Conservation (phyloP, 352 stramenopile species). For the Globisporangium viniferum region DNA sequence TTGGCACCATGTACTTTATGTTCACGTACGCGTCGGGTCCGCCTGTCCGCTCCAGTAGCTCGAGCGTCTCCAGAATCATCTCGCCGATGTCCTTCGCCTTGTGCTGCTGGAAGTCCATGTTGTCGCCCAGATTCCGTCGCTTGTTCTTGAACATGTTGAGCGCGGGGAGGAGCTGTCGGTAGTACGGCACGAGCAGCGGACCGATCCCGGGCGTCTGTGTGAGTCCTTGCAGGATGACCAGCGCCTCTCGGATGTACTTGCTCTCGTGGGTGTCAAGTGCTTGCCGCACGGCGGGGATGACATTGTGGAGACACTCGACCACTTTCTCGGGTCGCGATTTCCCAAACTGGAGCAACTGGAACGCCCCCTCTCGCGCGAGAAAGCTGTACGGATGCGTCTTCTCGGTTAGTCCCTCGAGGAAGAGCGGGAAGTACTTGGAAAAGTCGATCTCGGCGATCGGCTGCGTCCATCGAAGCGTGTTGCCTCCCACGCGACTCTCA, state of each 20-base stretch:
- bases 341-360: conserved; percentile 79
- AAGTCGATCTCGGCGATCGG: conserved; percentile 76
- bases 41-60: conserved; percentile 81
- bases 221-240: conserved; percentile 64
- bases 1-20: conserved; percentile 97
- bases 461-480: conserved; percentile 56
- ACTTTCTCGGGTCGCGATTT: conserved; percentile 55
- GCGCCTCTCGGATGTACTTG: conserved; percentile 45
- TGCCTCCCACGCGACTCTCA: conserved; percentile 43
- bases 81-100: conserved; percentile 77
- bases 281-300: conserved; percentile 64
- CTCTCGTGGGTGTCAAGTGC: conserved; percentile 69
- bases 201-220: conserved; percentile 58
- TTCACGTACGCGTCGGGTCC: conserved; percentile 90
- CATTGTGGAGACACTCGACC: conserved; percentile 58
- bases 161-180: conserved; percentile 87
- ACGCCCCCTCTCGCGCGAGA: conserved; percentile 72
- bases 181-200: conserved; percentile 88
- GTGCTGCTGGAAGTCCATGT: conserved; percentile 90
- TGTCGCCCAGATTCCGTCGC: conserved; percentile 87
- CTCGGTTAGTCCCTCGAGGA: conserved; percentile 89
- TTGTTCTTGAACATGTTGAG: conserved; percentile 91
- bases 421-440: conserved; percentile 86
- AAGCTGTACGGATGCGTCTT: conserved; percentile 73
- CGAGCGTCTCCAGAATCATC: conserved; percentile 85